Evolutionary conservation across 2,329 filamentous ascomycete genomes (phyloP).

Genomic region (Diaporthe caulivora): DNA sequence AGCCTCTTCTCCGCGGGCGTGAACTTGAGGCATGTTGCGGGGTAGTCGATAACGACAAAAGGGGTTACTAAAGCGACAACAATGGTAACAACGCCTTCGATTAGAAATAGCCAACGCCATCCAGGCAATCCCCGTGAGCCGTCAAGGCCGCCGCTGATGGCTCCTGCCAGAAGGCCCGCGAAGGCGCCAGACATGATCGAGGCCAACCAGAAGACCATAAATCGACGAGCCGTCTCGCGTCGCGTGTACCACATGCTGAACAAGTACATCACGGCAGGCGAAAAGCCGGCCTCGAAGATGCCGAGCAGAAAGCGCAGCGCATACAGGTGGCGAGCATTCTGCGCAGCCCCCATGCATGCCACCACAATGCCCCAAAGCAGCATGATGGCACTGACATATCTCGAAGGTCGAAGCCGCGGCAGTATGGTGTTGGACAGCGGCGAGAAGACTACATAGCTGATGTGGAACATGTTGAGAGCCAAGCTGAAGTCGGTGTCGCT

Average conservation of each 20-base stretch:
- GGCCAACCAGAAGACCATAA: conserved; percentile 64
- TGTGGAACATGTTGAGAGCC: conserved; percentile 66
- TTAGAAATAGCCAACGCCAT: conserved; percentile 62
- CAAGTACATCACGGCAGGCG: conserved; percentile 59
- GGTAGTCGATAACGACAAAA: conserved; percentile 56
- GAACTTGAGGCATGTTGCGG: background rate
- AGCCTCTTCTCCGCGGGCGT: conserved; percentile 3
- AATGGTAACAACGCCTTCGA: conserved; percentile 50
- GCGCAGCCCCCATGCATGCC: conserved; percentile 60
- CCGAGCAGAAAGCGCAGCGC: conserved; percentile 60
- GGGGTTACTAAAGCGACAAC: conserved; percentile 53
- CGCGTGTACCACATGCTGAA: conserved; percentile 65
- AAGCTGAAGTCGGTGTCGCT: conserved; percentile 47
- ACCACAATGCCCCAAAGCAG: conserved; percentile 63
- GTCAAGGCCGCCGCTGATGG: conserved; percentile 56
- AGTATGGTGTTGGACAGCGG: conserved; percentile 68
- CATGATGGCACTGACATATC: conserved; percentile 66
- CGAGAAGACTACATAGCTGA: conserved; percentile 65
- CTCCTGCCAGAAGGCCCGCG: conserved; percentile 59
- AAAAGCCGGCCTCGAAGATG: conserved; percentile 59
- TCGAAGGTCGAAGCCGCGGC: conserved; percentile 59
- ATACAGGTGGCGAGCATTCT: conserved; percentile 54
- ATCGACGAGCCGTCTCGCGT: conserved; percentile 52
- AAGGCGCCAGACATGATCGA: conserved; percentile 64
- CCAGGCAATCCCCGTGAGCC: conserved; percentile 57